Conservation (phyloP, 169 alveolate species). For the Plasmodium relictum region DNA sequence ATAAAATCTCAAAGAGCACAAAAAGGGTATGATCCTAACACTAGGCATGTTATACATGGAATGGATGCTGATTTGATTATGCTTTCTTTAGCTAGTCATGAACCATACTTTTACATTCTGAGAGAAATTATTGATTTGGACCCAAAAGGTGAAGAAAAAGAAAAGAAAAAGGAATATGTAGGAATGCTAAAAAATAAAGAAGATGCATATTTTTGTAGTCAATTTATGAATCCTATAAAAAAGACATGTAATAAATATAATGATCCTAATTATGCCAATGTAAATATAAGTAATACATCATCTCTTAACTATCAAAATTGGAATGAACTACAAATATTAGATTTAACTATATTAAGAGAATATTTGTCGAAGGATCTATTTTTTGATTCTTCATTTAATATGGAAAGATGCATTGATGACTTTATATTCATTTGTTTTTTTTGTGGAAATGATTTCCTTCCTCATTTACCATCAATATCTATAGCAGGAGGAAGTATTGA, state of each 20-base stretch:
- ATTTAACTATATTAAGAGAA: slow-evolving; percentile 88
- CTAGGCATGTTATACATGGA: slow-evolving; percentile 98
- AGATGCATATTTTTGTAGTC: slow-evolving; percentile 78
- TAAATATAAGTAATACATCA: slow-evolving; percentile 3
- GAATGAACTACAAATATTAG: slow-evolving; percentile 89
- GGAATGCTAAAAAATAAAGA: slow-evolving; percentile 74
- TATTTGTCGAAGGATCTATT: slow-evolving; percentile 83
- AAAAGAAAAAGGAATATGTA: slow-evolving; percentile 57
- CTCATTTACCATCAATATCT: slow-evolving; percentile 95
- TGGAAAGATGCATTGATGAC: slow-evolving; percentile 97
- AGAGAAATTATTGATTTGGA: slow-evolving; percentile 93
- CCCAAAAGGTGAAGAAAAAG: slow-evolving; percentile 46
- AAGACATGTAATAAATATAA: slow-evolving; percentile 42
- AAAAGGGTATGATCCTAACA: slow-evolving; percentile 91
- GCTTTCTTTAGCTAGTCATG: slow-evolving; percentile 98
- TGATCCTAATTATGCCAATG: slow-evolving; percentile 72
- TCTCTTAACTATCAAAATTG: slow-evolving; percentile 75
- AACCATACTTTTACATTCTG: slow-evolving; percentile 94
- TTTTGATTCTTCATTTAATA: slow-evolving; percentile 85
- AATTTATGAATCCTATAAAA: not conserved
- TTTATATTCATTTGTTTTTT: slow-evolving; percentile 96
- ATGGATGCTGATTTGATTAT: slow-evolving; percentile 99
- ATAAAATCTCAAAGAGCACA: slow-evolving; percentile 91
- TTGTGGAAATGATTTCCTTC: slow-evolving; percentile 98
- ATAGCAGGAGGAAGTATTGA: slow-evolving; percentile 98